Percentiles rank a stretch among this genome's conserved stretches.
Conservation (phyloP, 495 filamentous ascomycete species). For the Xylaria curta region DNA sequence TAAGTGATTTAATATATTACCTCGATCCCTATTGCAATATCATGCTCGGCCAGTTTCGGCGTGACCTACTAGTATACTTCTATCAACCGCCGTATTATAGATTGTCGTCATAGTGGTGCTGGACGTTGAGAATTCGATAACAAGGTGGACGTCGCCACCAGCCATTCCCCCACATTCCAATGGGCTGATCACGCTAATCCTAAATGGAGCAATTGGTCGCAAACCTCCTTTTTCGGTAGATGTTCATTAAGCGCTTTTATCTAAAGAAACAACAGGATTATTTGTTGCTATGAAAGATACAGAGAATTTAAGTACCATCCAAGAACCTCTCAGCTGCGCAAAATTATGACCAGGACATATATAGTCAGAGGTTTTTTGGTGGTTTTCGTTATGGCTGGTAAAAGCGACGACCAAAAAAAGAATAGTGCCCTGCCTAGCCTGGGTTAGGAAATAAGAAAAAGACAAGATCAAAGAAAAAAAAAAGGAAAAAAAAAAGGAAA, state of each 20-base stretch:
- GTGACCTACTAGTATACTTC: not conserved
- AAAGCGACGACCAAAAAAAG: slow-evolving; percentile 4
- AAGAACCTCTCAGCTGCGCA: no score
- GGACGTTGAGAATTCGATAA: not conserved
- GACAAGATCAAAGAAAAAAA: slow-evolving; percentile 6
- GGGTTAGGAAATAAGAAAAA: slow-evolving; percentile 7
- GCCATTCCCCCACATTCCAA: not conserved
- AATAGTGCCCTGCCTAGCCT: not conserved
- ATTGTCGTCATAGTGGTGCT: not conserved
- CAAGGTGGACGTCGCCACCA: not conserved
- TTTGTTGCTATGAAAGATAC: no score
- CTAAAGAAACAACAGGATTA: not conserved
- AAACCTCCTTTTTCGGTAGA: not conserved
- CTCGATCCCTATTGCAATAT: not conserved
- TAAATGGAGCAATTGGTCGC: not conserved
- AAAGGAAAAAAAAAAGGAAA: not conserved
- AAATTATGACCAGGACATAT: not conserved
- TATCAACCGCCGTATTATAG: not conserved
- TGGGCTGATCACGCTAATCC: not conserved
- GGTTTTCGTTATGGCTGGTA: not conserved
- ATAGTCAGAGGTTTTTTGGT: not conserved
- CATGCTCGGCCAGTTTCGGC: not conserved
- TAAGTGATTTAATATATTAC: slow-evolving; percentile 8
- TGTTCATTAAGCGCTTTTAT: not conserved
- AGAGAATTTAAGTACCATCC: not conserved